Conservation (phyloP, 2,329 filamentous ascomycete genomes). For the Grosmannia huntii region DNA sequence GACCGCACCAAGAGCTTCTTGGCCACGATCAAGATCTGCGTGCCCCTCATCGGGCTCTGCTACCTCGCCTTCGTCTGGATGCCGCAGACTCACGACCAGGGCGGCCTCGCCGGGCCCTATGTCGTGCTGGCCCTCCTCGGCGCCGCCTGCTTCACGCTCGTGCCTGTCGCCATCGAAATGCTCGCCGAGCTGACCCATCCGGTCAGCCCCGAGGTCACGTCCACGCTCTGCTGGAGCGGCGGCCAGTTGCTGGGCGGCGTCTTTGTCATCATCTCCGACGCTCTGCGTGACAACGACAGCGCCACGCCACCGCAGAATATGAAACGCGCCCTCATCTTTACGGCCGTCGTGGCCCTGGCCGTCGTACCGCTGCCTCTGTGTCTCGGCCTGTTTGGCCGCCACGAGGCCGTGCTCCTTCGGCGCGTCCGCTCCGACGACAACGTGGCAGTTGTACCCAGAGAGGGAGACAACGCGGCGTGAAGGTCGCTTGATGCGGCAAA, state of each 20-base stretch:
- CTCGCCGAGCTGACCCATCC: constrained; percentile 81
- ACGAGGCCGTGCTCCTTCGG: constrained; percentile 35
- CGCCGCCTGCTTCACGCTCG: constrained; percentile 63
- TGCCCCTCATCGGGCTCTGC: constrained; percentile 58
- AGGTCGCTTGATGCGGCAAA: not conserved
- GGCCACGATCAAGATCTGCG: constrained; percentile 54
- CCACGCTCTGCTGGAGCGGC: constrained; percentile 70
- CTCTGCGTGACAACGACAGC: constrained; percentile 43
- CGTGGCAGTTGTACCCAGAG: no score
- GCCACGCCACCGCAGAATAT: constrained; percentile 57
- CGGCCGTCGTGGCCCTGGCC: constrained; percentile 55
- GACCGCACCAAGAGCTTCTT: constrained; percentile 77
- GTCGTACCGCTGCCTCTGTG: constrained; percentile 55
- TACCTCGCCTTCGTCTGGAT: constrained; percentile 79
- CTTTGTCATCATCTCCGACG: constrained; percentile 75
- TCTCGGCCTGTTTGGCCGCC: constrained; percentile 56
- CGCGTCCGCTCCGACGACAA: constrained; percentile 31
- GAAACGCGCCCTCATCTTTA: constrained; percentile 63
- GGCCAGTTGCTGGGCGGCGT: constrained; percentile 77
- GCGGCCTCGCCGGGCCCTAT: constrained; percentile 53
- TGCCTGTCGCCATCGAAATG: constrained; percentile 79
- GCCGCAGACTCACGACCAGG: constrained; percentile 41
- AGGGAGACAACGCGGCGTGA: not conserved
- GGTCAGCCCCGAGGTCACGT: constrained; percentile 72
- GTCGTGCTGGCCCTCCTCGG: constrained; percentile 65